Conservation (phyloP, 768 basidiomycete genomes). For the Agrocybe chaxingu region DNA sequence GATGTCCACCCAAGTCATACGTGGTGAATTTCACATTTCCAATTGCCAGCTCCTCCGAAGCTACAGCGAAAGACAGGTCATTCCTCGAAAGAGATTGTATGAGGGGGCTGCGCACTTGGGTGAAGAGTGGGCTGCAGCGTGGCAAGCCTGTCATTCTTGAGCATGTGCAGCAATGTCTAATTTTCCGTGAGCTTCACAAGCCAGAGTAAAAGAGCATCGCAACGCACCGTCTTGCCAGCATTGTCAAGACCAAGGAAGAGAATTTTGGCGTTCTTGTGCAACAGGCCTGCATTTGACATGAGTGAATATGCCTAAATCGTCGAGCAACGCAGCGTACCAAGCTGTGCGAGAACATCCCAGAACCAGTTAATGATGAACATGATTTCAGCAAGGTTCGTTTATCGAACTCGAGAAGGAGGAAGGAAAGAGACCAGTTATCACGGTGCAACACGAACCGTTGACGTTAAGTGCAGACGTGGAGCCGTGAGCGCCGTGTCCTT, state of each 20-base stretch:
- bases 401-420: constrained; percentile 10
- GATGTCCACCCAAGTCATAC: constrained; percentile 96
- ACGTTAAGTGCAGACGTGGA: constrained; percentile 7
- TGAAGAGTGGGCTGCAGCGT: constrained; percentile 98
- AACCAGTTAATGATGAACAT: constrained; percentile 96
- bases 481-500: background rate
- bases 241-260: constrained; percentile 98
- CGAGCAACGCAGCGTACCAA: constrained; percentile 55
- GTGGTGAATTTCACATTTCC: constrained; percentile 99
- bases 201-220: background rate
- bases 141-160: constrained; percentile 98
- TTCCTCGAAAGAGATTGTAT: constrained; percentile 1
- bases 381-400: constrained; percentile 11
- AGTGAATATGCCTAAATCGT: constrained; percentile 10
- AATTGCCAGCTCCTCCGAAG: constrained; percentile 97
- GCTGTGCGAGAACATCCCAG: constrained; percentile 91
- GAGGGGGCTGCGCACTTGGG: constrained; percentile 66
- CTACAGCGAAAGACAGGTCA: constrained; percentile 37
- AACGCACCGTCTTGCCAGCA: constrained; percentile 93
- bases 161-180: constrained; percentile 95
- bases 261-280: constrained; percentile 99
- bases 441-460: constrained; percentile 2
- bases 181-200: constrained; percentile 4
- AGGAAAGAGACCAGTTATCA: constrained; percentile 4
- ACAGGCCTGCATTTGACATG: constrained; percentile 52